Conservation (phyloP, 2,329 filamentous ascomycete genomes). For the Alternaria dauci region DNA sequence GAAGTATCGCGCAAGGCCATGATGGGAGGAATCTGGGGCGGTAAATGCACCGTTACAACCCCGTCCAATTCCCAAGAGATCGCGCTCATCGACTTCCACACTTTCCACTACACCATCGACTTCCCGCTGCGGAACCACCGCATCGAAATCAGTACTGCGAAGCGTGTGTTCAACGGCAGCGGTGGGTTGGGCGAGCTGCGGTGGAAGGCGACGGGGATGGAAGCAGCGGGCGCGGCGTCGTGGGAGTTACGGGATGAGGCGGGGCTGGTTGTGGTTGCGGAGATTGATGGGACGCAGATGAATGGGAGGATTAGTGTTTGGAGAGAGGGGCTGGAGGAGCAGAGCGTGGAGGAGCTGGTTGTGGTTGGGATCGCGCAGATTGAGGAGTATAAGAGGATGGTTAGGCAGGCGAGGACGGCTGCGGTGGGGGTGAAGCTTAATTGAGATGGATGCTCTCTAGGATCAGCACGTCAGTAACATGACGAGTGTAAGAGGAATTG, state of each 20-base stretch:
- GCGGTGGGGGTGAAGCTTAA: not conserved
- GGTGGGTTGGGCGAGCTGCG: not conserved
- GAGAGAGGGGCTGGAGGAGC: not conserved
- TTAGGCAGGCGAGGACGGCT: not conserved
- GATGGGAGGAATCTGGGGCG: not conserved
- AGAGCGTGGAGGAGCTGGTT: not conserved
- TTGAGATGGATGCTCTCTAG: not conserved
- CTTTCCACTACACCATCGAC: not conserved
- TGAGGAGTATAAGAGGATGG: not conserved
- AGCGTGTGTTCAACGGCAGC: not conserved
- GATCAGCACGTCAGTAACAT: no score
- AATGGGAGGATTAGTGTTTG: not conserved
- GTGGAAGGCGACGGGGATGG: not conserved
- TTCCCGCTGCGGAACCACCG: not conserved
- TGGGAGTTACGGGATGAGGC: not conserved
- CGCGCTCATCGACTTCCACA: not conserved
- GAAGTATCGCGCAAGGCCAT: not conserved
- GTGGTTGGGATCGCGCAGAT: not conserved
- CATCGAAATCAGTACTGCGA: not conserved
- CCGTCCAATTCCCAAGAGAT: not conserved
- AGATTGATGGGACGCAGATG: not conserved
- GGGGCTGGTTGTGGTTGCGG: not conserved
- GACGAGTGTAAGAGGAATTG: no score
- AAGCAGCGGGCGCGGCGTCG: not conserved
- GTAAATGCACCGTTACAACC: not conserved